phyloP scores from a whole-genome alignment of 2,329 filamentous ascomycete genomes.

The Colletotrichum tanaceti region DNA sequence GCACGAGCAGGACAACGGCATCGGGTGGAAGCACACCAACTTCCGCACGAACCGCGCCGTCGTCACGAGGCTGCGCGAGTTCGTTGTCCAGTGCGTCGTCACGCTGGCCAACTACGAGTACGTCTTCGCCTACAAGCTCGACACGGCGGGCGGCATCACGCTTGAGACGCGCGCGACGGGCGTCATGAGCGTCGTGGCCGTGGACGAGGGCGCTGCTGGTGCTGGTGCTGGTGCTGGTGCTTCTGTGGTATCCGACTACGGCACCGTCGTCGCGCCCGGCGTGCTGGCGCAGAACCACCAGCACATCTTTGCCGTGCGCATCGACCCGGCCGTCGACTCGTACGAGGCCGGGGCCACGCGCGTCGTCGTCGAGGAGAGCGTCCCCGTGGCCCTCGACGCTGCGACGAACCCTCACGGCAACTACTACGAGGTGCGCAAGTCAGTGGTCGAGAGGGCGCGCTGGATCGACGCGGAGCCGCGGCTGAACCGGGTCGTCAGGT shows the following conservation, averaged over 20 bases:
- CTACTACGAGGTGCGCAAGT: constrained; percentile 66
- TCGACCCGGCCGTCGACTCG: constrained; percentile 72
- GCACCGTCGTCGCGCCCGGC: constrained; percentile 72
- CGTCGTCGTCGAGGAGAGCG: constrained; percentile 56
- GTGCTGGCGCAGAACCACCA: constrained; percentile 77
- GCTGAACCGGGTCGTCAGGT: constrained; percentile 62
- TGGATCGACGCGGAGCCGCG: constrained; percentile 65
- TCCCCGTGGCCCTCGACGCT: constrained; percentile 54
- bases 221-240: too few species aligned
- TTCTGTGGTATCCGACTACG: constrained; percentile 62
- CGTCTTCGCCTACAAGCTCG: constrained; percentile 64
- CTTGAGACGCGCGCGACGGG: constrained; percentile 75
- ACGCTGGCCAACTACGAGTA: constrained; percentile 79
- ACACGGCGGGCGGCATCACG: constrained; percentile 70
- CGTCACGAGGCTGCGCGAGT: constrained; percentile 69
- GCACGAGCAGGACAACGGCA: constrained; percentile 78
- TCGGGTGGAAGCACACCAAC: constrained; percentile 79
- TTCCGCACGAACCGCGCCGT: constrained; percentile 72
- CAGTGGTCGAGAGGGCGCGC: constrained; percentile 57
- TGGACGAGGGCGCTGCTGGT: constrained; percentile 66
- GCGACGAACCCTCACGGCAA: constrained; percentile 71
- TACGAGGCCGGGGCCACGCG: constrained; percentile 61
- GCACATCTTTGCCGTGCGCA: constrained; percentile 73
- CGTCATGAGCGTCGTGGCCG: constrained; percentile 70
- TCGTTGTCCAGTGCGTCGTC: constrained; percentile 76